A percentile compares a stretch with the other conserved stretches of the same genome.
Evolutionary conservation across 192 early-diverging fungal species (phyloP).

Genomic region (Obelidium mucronatum): DNA sequence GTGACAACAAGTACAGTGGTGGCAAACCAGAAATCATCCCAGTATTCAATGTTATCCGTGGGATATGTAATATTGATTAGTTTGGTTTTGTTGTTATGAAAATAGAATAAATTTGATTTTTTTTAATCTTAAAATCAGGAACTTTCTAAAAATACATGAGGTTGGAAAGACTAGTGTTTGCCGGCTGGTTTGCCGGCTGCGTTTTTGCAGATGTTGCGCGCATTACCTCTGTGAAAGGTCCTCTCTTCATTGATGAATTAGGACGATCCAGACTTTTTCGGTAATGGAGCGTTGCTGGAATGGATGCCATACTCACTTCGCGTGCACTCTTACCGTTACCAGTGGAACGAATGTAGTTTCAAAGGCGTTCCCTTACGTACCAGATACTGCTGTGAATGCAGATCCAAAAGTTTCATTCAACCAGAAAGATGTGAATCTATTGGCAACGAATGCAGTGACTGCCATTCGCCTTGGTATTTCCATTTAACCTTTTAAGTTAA

Average conservation of each 20-base stretch:
- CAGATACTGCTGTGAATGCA: slow-evolving; percentile 1
- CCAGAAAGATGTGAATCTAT: not conserved
- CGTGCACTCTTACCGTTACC: not conserved
- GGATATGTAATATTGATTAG: no score
- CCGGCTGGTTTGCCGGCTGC: no score
- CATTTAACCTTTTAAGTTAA: not conserved
- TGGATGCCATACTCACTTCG: not conserved
- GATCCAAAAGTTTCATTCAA: slow-evolving; percentile 28
- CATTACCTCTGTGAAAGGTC: slow-evolving; percentile 23
- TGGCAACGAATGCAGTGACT: slow-evolving; percentile 14
- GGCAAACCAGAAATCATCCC: no score
- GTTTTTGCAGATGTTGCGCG: not conserved
- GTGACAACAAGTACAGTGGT: no score
- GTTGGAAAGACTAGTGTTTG: no score
- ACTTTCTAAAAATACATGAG: no score
- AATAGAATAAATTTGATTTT: no score
- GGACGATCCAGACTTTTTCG: slow-evolving; percentile 35
- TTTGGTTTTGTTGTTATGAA: no score
- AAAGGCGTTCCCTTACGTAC: slow-evolving; percentile 20
- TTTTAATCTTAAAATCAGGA: no score
- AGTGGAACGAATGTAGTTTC: slow-evolving; percentile 27
- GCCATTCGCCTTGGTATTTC: slow-evolving; percentile 24
- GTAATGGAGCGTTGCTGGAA: not conserved
- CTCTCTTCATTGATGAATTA: slow-evolving; percentile 30
- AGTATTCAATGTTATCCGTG: no score